A percentile compares a stretch with the other conserved stretches of the same genome.
Evolutionary conservation across 306 rosid genomes (phyloP).

Genomic region (Cyclanthera cordifolia): DNA sequence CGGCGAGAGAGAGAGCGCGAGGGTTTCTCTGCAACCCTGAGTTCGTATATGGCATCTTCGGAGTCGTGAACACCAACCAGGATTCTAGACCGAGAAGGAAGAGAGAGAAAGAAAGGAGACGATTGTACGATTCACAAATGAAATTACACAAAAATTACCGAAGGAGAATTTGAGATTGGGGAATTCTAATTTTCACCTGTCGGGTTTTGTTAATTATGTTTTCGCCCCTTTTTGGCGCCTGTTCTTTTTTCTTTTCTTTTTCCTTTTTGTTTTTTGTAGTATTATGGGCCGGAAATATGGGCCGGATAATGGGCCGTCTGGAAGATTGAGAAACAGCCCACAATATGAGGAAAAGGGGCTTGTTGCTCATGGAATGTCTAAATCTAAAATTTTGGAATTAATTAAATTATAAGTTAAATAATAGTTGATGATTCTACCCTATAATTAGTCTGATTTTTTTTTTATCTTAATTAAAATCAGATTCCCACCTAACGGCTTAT

Average conservation of each 20-base stretch:
- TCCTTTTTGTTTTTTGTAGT: no score
- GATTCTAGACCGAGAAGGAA: constrained; percentile 8
- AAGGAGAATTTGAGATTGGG: not conserved
- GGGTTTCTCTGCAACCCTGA: constrained; percentile 13
- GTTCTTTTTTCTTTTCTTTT: no score
- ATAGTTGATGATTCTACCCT: no score
- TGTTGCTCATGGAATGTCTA: no score
- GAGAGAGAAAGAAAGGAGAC: constrained; percentile 15
- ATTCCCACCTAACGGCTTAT: no score
- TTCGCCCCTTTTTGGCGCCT: not conserved
- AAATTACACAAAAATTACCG: not conserved
- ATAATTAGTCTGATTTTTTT: no score
- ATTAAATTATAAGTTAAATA: no score
- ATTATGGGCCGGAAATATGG: no score
- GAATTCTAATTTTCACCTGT: not conserved
- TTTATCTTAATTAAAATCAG: no score
- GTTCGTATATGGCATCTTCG: not conserved
- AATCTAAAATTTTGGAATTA: no score
- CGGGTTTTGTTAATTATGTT: not conserved
- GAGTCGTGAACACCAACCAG: constrained; percentile 11
- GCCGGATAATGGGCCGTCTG: not conserved
- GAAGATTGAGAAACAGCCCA: no score
- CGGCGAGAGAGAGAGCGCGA: not conserved
- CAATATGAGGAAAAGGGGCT: no score
- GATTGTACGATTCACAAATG: constrained; percentile 14